Evolutionary conservation across 78 protist species (phyloP).

Genomic region (Protostelium mycophagum): DNA sequence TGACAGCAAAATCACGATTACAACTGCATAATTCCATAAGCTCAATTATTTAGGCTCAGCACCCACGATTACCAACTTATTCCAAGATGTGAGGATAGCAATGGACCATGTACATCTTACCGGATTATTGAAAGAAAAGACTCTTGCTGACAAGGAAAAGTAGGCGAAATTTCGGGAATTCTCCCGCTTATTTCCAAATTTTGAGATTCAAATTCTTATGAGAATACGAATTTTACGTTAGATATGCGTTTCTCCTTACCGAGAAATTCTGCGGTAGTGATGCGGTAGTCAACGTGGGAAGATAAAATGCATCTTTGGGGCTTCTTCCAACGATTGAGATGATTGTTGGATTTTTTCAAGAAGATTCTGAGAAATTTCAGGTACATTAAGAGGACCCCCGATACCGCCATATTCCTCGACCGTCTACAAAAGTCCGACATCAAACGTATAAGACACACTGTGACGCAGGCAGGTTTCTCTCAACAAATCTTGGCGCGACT

Average conservation of each 20-base stretch:
- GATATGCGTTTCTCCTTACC: background rate
- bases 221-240: background rate
- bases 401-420: constrained; percentile 44
- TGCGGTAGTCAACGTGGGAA: too few relatives aligned
- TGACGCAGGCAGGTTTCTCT: background rate
- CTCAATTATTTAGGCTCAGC: background rate
- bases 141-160: constrained; percentile 47
- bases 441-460: constrained; percentile 32
- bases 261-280: background rate
- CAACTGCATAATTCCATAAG: background rate
- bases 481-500: constrained; percentile 55
- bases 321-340: too few relatives aligned
- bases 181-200: too few relatives aligned
- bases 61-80: constrained; percentile 28
- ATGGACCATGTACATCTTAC: constrained; percentile 53
- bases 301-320: too few relatives aligned
- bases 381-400: constrained; percentile 45
- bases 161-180: background rate
- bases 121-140: constrained; percentile 49
- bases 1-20: background rate
- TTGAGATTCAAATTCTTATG: background rate
- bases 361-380: constrained; percentile 11
- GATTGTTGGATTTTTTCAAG: background rate
- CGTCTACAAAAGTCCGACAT: constrained; percentile 32
- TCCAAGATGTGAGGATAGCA: constrained; percentile 52